A percentile compares a stretch with the other conserved stretches of the same genome.
phyloP scores from a whole-genome alignment of 1,284 basidiomycete genomes.

The Moesziomyces sp. region DNA sequence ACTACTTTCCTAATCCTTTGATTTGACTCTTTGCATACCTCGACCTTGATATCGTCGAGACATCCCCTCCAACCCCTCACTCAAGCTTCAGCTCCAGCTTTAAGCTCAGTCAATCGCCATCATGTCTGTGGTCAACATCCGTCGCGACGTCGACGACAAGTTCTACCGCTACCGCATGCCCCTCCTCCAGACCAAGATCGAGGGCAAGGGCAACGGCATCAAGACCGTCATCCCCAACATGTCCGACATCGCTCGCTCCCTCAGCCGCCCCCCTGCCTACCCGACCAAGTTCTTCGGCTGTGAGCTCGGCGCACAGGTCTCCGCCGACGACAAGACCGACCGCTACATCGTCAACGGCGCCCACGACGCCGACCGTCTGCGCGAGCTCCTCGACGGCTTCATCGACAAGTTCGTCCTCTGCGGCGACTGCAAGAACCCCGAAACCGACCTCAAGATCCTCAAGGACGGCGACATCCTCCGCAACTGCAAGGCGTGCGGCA shows the following conservation, averaged over 20 bases:
- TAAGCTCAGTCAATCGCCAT: slow-evolving; percentile 15
- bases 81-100: neutral
- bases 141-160: slow-evolving; percentile 91
- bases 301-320: slow-evolving; percentile 97
- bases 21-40: slow-evolving; percentile 1
- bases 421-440: slow-evolving; percentile 97
- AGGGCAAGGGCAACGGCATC: slow-evolving; percentile 99
- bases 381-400: slow-evolving; percentile 94
- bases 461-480: slow-evolving; percentile 86
- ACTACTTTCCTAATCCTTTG: slow-evolving; percentile 5
- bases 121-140: slow-evolving; percentile 88
- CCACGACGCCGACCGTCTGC: slow-evolving; percentile 89
- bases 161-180: slow-evolving; percentile 82
- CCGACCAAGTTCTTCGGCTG: slow-evolving; percentile 99
- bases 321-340: slow-evolving; percentile 94
- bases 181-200: slow-evolving; percentile 91
- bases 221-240: slow-evolving; percentile 88
- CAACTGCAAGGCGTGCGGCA: slow-evolving; percentile 98
- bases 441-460: slow-evolving; percentile 93
- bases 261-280: slow-evolving; percentile 93
- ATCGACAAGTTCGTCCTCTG: slow-evolving; percentile 97
- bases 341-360: slow-evolving; percentile 99
- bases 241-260: slow-evolving; percentile 94
- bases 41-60: slow-evolving; percentile 12
- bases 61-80: neutral